phyloP scores from a whole-genome alignment of 2,329 filamentous ascomycete genomes.

The Helminthosporium solani region DNA sequence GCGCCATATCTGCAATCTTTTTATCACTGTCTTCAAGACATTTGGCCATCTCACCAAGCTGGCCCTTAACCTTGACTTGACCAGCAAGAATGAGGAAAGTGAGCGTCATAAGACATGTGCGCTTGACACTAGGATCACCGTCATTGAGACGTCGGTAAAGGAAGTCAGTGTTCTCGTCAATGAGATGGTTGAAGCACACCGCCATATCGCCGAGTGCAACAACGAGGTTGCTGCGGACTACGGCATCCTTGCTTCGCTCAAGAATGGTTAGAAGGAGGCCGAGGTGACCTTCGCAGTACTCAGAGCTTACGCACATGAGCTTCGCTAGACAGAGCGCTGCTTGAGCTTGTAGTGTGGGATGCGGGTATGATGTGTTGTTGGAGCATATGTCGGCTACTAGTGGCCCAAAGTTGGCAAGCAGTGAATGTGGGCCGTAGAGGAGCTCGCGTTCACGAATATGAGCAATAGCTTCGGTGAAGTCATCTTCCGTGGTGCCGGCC shows the following conservation, averaged over 20 bases:
- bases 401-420: slow-evolving; percentile 88
- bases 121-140: slow-evolving; percentile 83
- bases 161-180: slow-evolving; percentile 99
- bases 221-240: slow-evolving; percentile 91
- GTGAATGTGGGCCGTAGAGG: slow-evolving; percentile 76
- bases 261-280: slow-evolving; percentile 96
- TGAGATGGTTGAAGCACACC: slow-evolving; percentile 98
- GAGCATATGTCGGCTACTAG: slow-evolving; percentile 86
- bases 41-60: slow-evolving; percentile 98
- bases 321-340: slow-evolving; percentile 94
- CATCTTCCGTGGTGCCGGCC: slow-evolving; percentile 91
- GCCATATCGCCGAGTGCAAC: slow-evolving; percentile 98
- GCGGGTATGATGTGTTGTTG: slow-evolving; percentile 89
- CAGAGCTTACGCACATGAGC: slow-evolving; percentile 95
- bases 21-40: slow-evolving; percentile 96
- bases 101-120: slow-evolving; percentile 96
- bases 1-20: slow-evolving; percentile 85
- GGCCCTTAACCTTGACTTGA: slow-evolving; percentile 98
- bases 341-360: slow-evolving; percentile 86
- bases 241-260: slow-evolving; percentile 88
- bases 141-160: slow-evolving; percentile 92
- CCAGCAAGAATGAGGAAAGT: slow-evolving; percentile 96
- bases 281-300: slow-evolving; percentile 93
- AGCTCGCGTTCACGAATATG: slow-evolving; percentile 84
- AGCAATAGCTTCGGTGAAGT: slow-evolving; percentile 83